Conservation (phyloP, 768 basidiomycete genomes). For the Mycena capillaripes region DNA sequence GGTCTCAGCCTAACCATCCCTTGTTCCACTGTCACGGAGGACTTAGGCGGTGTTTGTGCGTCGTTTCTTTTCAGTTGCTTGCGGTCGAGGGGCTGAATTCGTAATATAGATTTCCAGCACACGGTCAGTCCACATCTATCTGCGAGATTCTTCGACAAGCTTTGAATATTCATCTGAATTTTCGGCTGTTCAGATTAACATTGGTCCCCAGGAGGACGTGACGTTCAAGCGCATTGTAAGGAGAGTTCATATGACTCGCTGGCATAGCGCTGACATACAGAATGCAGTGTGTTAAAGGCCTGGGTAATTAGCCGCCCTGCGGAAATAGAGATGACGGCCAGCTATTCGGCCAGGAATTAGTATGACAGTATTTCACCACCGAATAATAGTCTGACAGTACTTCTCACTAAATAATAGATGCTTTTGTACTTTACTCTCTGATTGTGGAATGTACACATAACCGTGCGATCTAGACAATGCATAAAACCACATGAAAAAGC, state of each 20-base stretch:
- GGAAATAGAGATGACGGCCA: conserved; percentile 3
- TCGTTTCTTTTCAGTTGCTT: conserved; percentile 5
- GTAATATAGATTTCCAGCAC: conserved; percentile 5
- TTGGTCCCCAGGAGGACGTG: too few species aligned
- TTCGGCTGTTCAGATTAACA: conserved; percentile 1
- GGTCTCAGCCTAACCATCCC: conserved; percentile 14
- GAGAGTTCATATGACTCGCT: too few species aligned
- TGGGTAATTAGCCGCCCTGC: neutral
- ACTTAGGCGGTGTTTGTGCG: neutral
- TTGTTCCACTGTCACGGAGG: conserved; percentile 5
- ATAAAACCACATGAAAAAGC: too few species aligned
- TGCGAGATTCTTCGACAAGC: neutral
- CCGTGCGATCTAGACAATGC: too few species aligned
- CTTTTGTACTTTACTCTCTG: too few species aligned
- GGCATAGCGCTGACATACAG: too few species aligned
- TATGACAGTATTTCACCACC: too few species aligned
- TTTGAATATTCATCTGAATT: conserved; percentile 11
- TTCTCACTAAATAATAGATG: too few species aligned
- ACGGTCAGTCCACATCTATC: conserved; percentile 10
- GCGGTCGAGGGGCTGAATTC: neutral
- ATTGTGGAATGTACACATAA: too few species aligned
- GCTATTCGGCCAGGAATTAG: neutral
- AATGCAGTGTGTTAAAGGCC: conserved; percentile 2
- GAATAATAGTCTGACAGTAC: too few species aligned
- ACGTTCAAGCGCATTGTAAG: too few species aligned